Evolutionary conservation across 768 basidiomycete species (phyloP).

Genomic region (Cystobasidium tubakii): DNA sequence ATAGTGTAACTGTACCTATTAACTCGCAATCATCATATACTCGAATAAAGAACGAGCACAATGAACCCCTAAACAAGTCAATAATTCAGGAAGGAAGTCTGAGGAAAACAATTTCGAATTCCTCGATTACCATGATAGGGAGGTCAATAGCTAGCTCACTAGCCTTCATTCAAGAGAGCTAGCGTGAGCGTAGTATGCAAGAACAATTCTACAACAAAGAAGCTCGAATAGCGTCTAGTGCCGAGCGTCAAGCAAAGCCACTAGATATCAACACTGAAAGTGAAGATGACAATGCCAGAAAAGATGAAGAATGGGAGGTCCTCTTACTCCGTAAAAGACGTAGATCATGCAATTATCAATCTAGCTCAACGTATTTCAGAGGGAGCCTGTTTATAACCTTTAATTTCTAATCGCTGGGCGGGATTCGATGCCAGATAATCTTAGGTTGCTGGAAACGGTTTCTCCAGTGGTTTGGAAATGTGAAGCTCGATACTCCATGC

Average conservation of each 20-base stretch:
- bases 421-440: no score
- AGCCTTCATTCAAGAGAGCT: background rate
- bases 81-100: background rate
- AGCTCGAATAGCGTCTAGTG: no score
- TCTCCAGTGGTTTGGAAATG: no score
- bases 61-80: background rate
- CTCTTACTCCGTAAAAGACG: background rate
- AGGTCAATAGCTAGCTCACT: constrained; percentile 3
- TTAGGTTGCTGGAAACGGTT: no score
- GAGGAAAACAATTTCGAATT: background rate
- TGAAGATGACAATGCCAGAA: no score
- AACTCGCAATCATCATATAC: background rate
- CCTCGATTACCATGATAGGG: background rate
- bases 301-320: background rate
- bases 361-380: background rate
- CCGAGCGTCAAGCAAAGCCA: no score
- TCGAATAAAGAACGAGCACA: no score
- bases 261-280: no score
- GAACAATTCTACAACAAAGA: background rate
- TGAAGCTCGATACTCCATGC: no score
- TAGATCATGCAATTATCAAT: background rate
- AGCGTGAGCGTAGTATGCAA: background rate
- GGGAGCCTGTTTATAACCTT: no score
- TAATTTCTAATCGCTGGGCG: no score
- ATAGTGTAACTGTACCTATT: background rate